Base-by-base conservation (phyloP, 2,329 filamentous ascomycete genomes). In the Bipolaris gigantea region DNA sequence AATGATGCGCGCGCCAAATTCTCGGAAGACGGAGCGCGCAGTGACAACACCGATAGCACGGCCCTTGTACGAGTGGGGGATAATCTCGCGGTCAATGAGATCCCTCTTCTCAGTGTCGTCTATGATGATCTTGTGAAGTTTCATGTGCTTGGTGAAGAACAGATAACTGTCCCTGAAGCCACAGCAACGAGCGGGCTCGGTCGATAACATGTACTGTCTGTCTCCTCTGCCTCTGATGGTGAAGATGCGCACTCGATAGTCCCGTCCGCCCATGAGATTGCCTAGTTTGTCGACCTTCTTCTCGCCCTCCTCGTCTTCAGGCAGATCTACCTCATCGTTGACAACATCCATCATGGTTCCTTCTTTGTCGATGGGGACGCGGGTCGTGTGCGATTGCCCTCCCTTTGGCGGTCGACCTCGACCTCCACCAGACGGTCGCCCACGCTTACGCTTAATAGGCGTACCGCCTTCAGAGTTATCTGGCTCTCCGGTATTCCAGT, bases 81-180 rank as follows among this genome's bases (percentile, higher is more conserved):
- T 96, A 70, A 99, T 89, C 5, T 95, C 89, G 56, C 94, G 87
- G 64, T 95, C 91, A 70, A 99, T 99, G 79, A 99, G 84, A 75
- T 97, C 92, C 56, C 89, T 87, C 80, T 99, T 99, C 76, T 96
- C 93, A n/a, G 94, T 89, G 62, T 99, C 94, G 66, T 92, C 92
- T 52, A 97, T 90, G 67, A 99, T 96, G 69, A 99, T 96, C 79
- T 99, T 99, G 83, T 92, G 94, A 13, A 99, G 87, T 68, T 92
- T 88, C 72, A 90, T 89, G 76, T 99, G 94, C 77, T 97, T 99
- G 60, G 94, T 95, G 81, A 99, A 99, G 82, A 99, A 97, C 23
- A 99, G 85, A 71, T 99, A 99, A 61, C 92, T 97, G 80, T 99
- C 94, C 63, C 94, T 85, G 81, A 99, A 99, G 15, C 94, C 94